A percentile compares a stretch with the other conserved stretches of the same genome.
phyloP scores from a whole-genome alignment of 306 rosid species.

The Benincasa hispida region DNA sequence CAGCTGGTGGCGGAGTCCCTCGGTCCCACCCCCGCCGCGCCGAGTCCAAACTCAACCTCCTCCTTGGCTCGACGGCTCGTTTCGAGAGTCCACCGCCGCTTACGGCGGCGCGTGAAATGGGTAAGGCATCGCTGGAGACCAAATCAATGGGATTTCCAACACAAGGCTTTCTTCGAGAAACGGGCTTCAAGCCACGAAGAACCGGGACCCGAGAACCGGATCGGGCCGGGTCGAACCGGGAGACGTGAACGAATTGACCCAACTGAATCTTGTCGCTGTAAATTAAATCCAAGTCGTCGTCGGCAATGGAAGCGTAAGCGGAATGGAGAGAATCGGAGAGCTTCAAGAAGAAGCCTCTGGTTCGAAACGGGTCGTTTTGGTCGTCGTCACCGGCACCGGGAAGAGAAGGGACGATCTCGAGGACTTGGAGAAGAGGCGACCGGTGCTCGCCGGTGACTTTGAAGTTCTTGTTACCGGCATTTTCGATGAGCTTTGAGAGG shows the following conservation, averaged over 20 bases:
- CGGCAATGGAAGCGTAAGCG: conserved; percentile 45
- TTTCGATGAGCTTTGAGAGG: conserved; percentile 52
- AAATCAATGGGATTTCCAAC: conserved; percentile 50
- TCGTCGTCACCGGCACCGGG: conserved; percentile 18
- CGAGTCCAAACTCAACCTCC: conserved; percentile 69
- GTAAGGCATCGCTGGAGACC: conserved; percentile 31
- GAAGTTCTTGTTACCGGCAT: conserved; percentile 27
- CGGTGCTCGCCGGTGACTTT: conserved; percentile 52
- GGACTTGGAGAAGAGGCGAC: conserved; percentile 52
- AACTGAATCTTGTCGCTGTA: conserved; percentile 39
- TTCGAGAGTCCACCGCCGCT: conserved; percentile 5
- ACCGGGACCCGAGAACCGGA: conserved; percentile 32
- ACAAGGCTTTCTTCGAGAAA: conserved; percentile 40
- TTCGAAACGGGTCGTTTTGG: conserved; percentile 27
- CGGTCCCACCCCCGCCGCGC: conserved; percentile 48
- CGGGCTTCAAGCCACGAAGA: conserved; percentile 42
- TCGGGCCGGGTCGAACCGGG: conserved; percentile 28
- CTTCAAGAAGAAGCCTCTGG: conserved; percentile 54
- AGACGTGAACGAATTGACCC: conserved; percentile 60
- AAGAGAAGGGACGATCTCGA: conserved; percentile 51
- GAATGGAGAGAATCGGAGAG: conserved; percentile 61
- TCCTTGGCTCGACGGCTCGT: not conserved
- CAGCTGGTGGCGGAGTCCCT: not conserved
- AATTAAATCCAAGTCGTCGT: conserved; percentile 40
- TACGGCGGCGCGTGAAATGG: not conserved